Evolutionary conservation across 768 basidiomycete genomes (phyloP), one percentile per base, ranked within the genome.

Genomic region (Amanita molliuscula): DNA sequence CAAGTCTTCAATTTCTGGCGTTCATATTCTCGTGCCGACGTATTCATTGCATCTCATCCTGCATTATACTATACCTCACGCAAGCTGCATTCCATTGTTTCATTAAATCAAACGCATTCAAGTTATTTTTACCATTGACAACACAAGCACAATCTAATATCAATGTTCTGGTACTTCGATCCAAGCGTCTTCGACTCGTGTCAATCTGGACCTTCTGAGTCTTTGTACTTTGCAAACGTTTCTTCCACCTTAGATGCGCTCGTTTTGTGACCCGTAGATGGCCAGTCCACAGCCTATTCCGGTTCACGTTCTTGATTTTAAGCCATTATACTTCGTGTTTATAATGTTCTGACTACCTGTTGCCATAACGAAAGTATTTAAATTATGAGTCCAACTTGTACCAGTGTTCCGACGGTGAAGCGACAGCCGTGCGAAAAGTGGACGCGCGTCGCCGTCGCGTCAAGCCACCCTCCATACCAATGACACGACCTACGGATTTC

Each of bases 401-500:
- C 23, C 38, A 18, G 3, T 34, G 34, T 34, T 15, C 4, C 18
- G 18, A 18, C n/a, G 6, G 20, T 13, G 37, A 38, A 8, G 9
- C 9, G 18, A 3, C n/a, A 10, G 2, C 38, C 63, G 67, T 71
- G 68, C 5, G 53, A 67, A 67, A 65, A 55, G 52, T 55, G 72
- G 68, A 75, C 75, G 73, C 76, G 76, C 76, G 76, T 77, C 75
- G 74, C 74, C 23, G 25, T 26, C 31, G 31, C 31, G 31, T 31
- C 31, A 31, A 31, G 31, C 1, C 29, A 29, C 29, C 23, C 43
- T 44, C 40, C 40, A 46, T 51, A 42, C 60, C 59, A 56, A 86
- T 84, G 82, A 64, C 82, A 36, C 73, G 81, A 50, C 67, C 79
- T 13, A 75, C 74, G 50, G 75, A 79, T 50, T 75, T 78, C 54